Conservation (phyloP, 2,329 filamentous ascomycete genomes). For the Blumeria graminis region DNA sequence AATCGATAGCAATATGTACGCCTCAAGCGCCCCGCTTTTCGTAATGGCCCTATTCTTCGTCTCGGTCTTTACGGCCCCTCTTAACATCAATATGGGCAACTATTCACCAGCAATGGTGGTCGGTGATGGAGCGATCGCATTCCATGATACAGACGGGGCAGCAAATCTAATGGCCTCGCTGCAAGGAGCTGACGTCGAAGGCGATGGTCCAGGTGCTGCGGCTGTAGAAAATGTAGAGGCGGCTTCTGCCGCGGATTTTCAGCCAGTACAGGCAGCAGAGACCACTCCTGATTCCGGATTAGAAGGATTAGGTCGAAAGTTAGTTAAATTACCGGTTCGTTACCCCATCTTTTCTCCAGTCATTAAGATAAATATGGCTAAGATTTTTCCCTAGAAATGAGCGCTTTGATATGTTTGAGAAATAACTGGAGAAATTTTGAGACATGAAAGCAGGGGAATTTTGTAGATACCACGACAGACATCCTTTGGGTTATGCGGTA, state of each 20-base stretch:
- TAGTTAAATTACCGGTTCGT: neutral
- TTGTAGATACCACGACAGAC: no score
- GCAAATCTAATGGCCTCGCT: no score
- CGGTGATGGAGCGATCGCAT: slow-evolving; percentile 9
- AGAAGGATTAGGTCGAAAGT: neutral
- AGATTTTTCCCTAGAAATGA: no score
- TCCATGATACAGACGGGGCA: slow-evolving; percentile 1
- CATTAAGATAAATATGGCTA: no score
- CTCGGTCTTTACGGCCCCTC: slow-evolving; percentile 5
- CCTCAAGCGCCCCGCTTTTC: neutral
- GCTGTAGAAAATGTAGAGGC: neutral
- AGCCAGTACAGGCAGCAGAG: neutral
- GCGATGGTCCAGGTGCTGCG: neutral
- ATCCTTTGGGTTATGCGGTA: no score
- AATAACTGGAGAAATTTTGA: no score
- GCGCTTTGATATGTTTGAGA: no score
- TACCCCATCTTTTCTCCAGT: no score
- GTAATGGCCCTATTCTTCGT: slow-evolving; percentile 1
- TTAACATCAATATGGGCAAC: slow-evolving; percentile 9
- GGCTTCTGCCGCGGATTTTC: neutral
- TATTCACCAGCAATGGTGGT: slow-evolving; percentile 9
- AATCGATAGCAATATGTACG: neutral
- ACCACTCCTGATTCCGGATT: neutral
- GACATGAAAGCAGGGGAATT: no score
- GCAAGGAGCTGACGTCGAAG: neutral